Evolutionary conservation across 2,329 filamentous ascomycete genomes (phyloP).

Genomic region (Aspergillus pseudotamarii): DNA sequence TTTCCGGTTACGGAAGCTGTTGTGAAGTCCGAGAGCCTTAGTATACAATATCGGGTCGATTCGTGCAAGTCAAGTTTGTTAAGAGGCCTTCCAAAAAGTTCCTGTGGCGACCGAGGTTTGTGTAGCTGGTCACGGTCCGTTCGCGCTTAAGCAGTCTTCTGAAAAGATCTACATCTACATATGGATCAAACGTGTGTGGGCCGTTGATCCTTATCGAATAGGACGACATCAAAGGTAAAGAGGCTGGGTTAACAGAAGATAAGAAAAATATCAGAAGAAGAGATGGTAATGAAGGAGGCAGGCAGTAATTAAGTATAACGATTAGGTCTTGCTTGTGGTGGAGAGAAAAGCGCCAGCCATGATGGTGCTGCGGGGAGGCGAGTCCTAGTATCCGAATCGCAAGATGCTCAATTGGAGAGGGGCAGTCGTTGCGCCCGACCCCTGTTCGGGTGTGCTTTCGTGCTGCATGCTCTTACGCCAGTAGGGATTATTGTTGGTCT

Average conservation of each 20-base stretch:
- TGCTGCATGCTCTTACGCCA: slow-evolving; percentile 16
- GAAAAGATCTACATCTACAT: slow-evolving; percentile 9
- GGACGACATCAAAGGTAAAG: not conserved
- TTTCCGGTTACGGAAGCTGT: not conserved
- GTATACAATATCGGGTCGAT: not conserved
- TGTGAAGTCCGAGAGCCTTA: not conserved
- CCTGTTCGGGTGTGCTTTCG: slow-evolving; percentile 14
- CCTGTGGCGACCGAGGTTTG: not conserved
- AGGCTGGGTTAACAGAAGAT: not conserved
- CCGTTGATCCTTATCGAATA: not conserved
- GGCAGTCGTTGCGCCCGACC: slow-evolving; percentile 13
- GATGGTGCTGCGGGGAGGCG: slow-evolving; percentile 14
- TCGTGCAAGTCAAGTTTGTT: not conserved
- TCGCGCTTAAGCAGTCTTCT: not conserved
- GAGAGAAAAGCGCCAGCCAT: slow-evolving; percentile 8
- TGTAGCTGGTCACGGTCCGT: not conserved
- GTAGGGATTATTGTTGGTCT: slow-evolving; percentile 18
- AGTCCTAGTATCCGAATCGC: slow-evolving; percentile 15
- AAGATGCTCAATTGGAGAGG: slow-evolving; percentile 9
- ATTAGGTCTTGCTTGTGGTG: slow-evolving; percentile 1
- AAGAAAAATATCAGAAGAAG: not conserved
- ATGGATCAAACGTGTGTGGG: not conserved
- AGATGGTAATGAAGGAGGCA: slow-evolving; percentile 2
- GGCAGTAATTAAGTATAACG: slow-evolving; percentile 16
- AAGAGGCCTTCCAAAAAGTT: not conserved